Evolutionary conservation across 2,329 filamentous ascomycete genomes (phyloP), one percentile per base, ranked within the genome.

Genomic region (Aspergillus texensis): DNA sequence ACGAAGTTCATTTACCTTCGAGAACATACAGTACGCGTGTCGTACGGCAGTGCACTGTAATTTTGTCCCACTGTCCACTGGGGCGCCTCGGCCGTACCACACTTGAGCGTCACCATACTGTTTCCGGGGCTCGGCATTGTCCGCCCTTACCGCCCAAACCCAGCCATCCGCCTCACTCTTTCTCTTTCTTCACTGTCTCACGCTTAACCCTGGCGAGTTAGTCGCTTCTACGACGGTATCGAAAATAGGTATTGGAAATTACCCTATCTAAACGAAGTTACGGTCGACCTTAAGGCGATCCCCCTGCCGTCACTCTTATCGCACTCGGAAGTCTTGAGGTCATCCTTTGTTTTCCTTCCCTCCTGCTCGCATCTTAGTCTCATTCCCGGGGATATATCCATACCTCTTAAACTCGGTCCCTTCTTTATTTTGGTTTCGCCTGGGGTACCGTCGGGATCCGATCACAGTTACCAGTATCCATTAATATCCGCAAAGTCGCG

Each of bases 401-500:
- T 21, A 30, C 28, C 32, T 39, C 32, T 24, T 61, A 34, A 32
- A n/a, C 19, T 21, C 16, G 9, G 11, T 54, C 34, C 21, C 34
- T 50, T 30, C 41, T 1, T 28, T 43, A 12, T 14, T 52, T 45
- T 43, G 26, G n/a, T 21, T n/a, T 45, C 39, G 39, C 46, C 19
- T 43, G 16, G 21, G 21, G 6, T 21, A 34, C n/a, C 8, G 26
- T 14, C n/a, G 24, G 45, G 16, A 59, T 53, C 57, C 36, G 28
- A 30, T 28, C 36, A 36, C 57, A 34, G n/a, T 28, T 32, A 39
- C 36, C 55, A 46, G 21, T 36, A 41, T 16, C 39, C 21, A 34
- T 55, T 39, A 26, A 46, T 32, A n/a, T 58, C 43, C 48, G 26
- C 58, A 36, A 26, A 67, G 64, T 70, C 68, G 67, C 61, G 67